phyloP scores from a whole-genome alignment of 2,329 filamentous ascomycete genomes.

The Aspergillus bombycis region DNA sequence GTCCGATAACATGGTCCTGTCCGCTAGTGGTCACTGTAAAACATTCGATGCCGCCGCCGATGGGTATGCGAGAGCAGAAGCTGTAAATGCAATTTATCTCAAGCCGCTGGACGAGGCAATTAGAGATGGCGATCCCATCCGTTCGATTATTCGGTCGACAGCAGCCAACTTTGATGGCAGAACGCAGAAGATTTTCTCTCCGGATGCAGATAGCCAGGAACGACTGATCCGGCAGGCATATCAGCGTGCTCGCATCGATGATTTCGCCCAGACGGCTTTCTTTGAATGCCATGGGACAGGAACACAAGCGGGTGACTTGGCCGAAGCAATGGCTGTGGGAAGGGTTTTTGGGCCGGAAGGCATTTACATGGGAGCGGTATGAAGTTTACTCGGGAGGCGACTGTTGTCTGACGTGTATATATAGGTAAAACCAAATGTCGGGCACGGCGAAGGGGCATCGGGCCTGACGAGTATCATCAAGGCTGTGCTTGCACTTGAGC shows the following conservation, averaged over 20 bases:
- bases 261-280: constrained; percentile 13
- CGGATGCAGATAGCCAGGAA: constrained; percentile 18
- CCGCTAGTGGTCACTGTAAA: constrained; percentile 29
- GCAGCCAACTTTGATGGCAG: constrained; percentile 34
- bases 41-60: constrained; percentile 31
- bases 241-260: constrained; percentile 6
- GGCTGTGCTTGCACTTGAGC: too few species aligned
- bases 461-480: too few species aligned
- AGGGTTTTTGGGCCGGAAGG: constrained; percentile 16
- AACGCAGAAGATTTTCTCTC: constrained; percentile 21
- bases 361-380: constrained; percentile 25
- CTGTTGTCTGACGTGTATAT: background rate
- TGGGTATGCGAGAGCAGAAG: constrained; percentile 37
- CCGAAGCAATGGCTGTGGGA: constrained; percentile 19
- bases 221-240: constrained; percentile 13
- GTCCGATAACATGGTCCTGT: constrained; percentile 38
- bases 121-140: constrained; percentile 32
- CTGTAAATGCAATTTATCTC: constrained; percentile 32
- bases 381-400: background rate
- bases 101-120: constrained; percentile 33
- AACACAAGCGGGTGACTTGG: constrained; percentile 20
- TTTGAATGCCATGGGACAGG: constrained; percentile 27
- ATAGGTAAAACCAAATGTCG: background rate
- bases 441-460: too few species aligned
- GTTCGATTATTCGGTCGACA: constrained; percentile 37